Base-by-base conservation (phyloP, 768 basidiomycete genomes). In the Termitomyces sp. region DNA sequence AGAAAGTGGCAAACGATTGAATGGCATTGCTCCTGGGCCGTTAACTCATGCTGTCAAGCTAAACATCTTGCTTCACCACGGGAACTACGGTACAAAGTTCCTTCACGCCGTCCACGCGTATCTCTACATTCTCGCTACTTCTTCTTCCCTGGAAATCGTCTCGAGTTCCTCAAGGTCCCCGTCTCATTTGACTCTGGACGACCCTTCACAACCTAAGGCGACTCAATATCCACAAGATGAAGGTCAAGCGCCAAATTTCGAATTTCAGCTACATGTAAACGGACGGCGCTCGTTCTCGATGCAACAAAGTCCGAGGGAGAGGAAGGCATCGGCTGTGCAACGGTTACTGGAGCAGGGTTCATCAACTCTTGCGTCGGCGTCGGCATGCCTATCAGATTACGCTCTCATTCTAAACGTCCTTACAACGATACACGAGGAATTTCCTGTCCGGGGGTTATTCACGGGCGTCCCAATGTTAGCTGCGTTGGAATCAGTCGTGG, bases 401-500 rank as follows among this genome's bases (percentile, higher is more conserved):
- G 77, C 83, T 9, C 82, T 85, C 65, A 81, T 93, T 33, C 73
- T 88, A 42, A 78, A 82, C 45, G 78, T 94, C 31, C 77, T 96
- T 37, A 78, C 75, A 5, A 79, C 81, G 3, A 76, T 91, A 28
- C 87, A 92, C 51, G 77, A 86, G 60, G 78, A 86, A 51, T 69
- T 91, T n/a, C 93, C 94, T 1, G 72, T 87, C 28, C 83, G 87
- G 42, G 88, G 85, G 2, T 64, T 96, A 41, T 72, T 94, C 18
- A 84, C 85, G 2, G 90, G 92, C 22, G 72, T 92, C 34, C 94
- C 94, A 5, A 94, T 97, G 91, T 70, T 97, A 28, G 67, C 92
- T n/a, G 85, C 90, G 1, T 69, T 96, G 51, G 83, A 90, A 55
- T 69, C 65, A 7, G 81, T 81, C 10, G 81, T 81, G 16, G 73